These are phyloP conservation scores for Diospyros kaki DNA, from an alignment of 148 eudicot genomes.

Conservation along the genomic window DNA sequence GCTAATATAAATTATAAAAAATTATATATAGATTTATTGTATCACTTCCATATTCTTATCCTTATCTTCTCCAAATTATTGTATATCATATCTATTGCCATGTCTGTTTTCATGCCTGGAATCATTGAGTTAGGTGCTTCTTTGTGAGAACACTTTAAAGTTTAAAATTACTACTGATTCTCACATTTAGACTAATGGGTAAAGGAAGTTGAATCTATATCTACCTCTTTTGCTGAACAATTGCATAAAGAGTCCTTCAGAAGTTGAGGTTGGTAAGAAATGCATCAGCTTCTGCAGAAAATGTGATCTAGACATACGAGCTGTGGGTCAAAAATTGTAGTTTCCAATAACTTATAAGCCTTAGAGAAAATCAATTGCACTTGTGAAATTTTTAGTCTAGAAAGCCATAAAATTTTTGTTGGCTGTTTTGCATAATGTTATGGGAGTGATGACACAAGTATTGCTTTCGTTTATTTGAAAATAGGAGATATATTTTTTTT, in stretches of 20 bases:
- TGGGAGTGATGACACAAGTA: neutral
- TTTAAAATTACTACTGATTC: neutral
- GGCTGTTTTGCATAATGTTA: neutral
- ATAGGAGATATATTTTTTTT: neutral
- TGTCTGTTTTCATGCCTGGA: too few species aligned
- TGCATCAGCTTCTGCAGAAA: neutral
- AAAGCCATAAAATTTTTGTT: neutral
- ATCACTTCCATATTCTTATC: too few species aligned
- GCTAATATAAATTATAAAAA: too few species aligned
- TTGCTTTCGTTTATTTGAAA: conserved; percentile 5
- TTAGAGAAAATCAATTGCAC: neutral
- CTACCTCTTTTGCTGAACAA: neutral
- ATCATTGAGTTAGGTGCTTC: too few species aligned
- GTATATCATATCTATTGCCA: too few species aligned
- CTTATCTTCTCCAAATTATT: too few species aligned
- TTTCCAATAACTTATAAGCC: neutral
- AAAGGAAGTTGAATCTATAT: neutral
- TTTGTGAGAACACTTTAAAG: too few species aligned
- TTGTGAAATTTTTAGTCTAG: neutral
- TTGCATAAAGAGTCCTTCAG: neutral
- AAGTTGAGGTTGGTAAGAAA: neutral
- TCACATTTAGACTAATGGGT: neutral
- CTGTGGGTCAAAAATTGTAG: neutral
- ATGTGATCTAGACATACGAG: neutral
- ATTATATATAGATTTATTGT: too few species aligned